These are phyloP conservation scores for Farysia itapuensis DNA, from an alignment of 1,284 basidiomycete species.

Conservation along the genomic window DNA sequence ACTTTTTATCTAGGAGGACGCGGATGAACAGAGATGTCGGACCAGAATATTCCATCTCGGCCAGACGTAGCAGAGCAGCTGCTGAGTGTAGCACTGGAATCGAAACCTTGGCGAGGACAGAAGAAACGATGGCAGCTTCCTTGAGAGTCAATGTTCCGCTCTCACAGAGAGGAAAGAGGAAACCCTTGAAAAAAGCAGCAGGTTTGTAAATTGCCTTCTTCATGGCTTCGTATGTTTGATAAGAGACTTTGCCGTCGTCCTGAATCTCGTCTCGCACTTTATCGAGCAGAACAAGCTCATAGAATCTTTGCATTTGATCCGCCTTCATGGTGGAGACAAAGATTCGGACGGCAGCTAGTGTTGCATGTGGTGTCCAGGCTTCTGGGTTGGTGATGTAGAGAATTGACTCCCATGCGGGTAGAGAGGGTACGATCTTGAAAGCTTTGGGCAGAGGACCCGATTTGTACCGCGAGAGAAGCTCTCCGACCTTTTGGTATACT, in stretches of 20 bases:
- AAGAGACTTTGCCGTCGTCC: slow-evolving; percentile 78
- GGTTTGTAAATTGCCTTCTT: slow-evolving; percentile 95
- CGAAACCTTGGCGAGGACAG: slow-evolving; percentile 85
- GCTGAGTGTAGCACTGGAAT: slow-evolving; percentile 95
- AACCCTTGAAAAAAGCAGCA: slow-evolving; percentile 96
- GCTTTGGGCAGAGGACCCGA: slow-evolving; percentile 94
- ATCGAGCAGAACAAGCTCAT: slow-evolving; percentile 88
- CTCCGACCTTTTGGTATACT: slow-evolving; percentile 83
- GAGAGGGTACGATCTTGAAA: slow-evolving; percentile 96
- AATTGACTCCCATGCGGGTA: slow-evolving; percentile 93
- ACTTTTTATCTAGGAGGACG: slow-evolving; percentile 95
- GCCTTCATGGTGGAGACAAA: slow-evolving; percentile 98
- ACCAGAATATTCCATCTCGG: slow-evolving; percentile 92
- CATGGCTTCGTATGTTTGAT: slow-evolving; percentile 89
- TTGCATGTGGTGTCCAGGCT: slow-evolving; percentile 93
- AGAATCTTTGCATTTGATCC: slow-evolving; percentile 87
- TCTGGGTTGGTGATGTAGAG: slow-evolving; percentile 89
- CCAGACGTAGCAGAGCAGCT: slow-evolving; percentile 87
- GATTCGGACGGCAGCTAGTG: slow-evolving; percentile 88
- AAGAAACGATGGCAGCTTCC: slow-evolving; percentile 92
- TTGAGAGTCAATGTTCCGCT: slow-evolving; percentile 78
- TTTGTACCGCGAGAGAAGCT: slow-evolving; percentile 85
- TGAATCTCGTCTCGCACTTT: slow-evolving; percentile 86
- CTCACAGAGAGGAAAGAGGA: slow-evolving; percentile 92
- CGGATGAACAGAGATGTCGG: slow-evolving; percentile 97